Evolutionary conservation across 176 grass and related monocot genomes (phyloP).

Genomic region (Phragmites australis): DNA sequence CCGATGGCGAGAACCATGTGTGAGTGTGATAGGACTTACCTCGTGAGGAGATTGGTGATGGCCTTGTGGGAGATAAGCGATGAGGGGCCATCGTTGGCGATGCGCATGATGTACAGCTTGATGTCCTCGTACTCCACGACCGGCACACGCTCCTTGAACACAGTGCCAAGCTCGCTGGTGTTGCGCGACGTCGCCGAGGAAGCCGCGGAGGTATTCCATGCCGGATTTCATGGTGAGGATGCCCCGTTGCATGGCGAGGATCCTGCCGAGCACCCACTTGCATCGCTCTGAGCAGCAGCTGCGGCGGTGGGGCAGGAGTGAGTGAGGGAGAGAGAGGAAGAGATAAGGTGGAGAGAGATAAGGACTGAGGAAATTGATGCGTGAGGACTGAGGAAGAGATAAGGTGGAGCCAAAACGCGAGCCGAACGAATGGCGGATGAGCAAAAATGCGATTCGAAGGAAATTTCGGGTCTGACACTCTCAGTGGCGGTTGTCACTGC

Average conservation of each 20-base stretch:
- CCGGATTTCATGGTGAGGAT: conserved; percentile 44
- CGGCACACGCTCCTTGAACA: conserved; percentile 49
- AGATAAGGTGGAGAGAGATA: no score
- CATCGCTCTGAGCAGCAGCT: conserved; percentile 31
- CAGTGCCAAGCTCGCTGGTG: background rate
- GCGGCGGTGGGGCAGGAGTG: conserved; percentile 40
- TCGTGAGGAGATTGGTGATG: conserved; percentile 60
- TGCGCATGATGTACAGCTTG: conserved; percentile 54
- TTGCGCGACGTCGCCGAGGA: conserved; percentile 10
- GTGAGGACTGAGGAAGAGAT: no score
- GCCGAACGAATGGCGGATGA: no score
- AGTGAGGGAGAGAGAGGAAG: no score
- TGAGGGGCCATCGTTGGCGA: conserved; percentile 52
- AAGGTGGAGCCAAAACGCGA: no score
- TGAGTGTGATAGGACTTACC: conserved; percentile 7
- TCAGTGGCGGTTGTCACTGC: no score
- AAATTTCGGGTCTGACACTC: no score
- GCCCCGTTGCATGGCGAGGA: background rate
- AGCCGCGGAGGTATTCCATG: conserved; percentile 53
- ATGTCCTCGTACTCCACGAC: conserved; percentile 59
- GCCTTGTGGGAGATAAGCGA: conserved; percentile 50
- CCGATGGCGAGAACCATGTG: background rate
- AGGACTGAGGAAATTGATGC: no score
- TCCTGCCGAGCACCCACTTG: conserved; percentile 21
- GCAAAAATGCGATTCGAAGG: no score